Conservation (phyloP, 352 stramenopile species). For the Thalassiosira hispida region DNA sequence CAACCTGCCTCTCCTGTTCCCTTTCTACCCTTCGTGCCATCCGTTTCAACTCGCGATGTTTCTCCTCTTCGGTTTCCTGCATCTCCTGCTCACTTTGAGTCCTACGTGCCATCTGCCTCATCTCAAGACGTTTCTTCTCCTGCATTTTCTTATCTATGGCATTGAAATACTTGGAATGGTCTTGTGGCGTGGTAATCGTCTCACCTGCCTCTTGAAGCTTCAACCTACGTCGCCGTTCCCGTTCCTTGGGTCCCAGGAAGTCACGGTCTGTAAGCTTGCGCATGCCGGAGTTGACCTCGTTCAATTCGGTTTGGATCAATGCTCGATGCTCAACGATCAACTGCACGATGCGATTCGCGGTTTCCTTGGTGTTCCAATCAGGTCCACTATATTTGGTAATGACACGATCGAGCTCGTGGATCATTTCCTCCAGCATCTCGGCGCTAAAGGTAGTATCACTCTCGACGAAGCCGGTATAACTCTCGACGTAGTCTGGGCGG, state of each 20-base stretch:
- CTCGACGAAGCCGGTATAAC: neutral
- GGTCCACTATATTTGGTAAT: conserved; percentile 32
- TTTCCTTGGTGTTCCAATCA: conserved; percentile 23
- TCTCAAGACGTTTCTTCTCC: neutral
- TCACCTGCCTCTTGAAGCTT: neutral
- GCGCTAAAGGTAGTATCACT: conserved; percentile 14
- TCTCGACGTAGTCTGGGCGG: neutral
- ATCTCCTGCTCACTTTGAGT: no score
- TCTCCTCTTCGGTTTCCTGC: neutral
- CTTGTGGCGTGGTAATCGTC: neutral
- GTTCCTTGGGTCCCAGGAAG: conserved; percentile 29
- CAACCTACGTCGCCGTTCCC: conserved; percentile 1
- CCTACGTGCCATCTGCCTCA: no score
- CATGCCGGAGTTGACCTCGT: conserved; percentile 13
- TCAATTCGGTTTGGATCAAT: conserved; percentile 22
- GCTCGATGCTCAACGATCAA: conserved; percentile 13
- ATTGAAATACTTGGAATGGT: neutral
- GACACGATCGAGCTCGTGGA: conserved; percentile 19
- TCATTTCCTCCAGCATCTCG: neutral
- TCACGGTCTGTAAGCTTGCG: conserved; percentile 18
- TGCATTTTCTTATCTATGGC: neutral
- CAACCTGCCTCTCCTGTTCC: no score
- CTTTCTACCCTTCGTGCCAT: no score
- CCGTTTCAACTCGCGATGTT: neutral
- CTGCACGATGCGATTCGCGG: conserved; percentile 22